Base-by-base conservation (phyloP, 148 eudicot genomes). In the Dysphania ambrosioides region DNA sequence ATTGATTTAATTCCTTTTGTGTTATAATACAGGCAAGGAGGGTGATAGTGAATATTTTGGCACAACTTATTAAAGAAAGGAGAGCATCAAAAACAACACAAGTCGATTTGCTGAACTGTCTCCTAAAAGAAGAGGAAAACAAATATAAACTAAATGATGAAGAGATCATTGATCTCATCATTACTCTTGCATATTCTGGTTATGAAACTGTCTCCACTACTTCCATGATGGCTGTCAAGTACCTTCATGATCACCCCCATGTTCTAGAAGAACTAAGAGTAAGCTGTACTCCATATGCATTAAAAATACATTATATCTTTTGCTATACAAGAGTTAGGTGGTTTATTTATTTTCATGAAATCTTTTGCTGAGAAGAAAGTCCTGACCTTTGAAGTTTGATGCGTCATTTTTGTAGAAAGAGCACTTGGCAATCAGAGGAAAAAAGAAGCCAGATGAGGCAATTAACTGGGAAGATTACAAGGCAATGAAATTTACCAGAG, bases 211-310 rank as follows among this genome's bases (percentile, higher is more conserved):
- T 96, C 66, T 92, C 97, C 34, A 96, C 99, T 34, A 96, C 99
- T 82, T 90, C 99, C 23, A 96, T 96, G 99, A 96, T 96, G 99
- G 97, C 97, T 76, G 93, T 92, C 68, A 96, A 96, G 82, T 96
- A 96, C 79, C 99, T 96, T 35, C 99, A 92, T 85, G 99, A 96
- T 78, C 99, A 96, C 78, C 99, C 99, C 40, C 78, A 79, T 79
- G 97, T 82, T 73, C 99, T 96, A 79, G 78, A 89, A 51, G 89
- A 96, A 71, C 85, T 96, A 30, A 90, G 94, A 83, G 99, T 96
- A 74, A 78, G 97, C 79, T 64, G n/a, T n/a, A n/a, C n/a, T n/a
- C n/a, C n/a, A 36, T 1, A 36, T 2, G 8, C 1, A 36, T 36
- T n/a, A n/a, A n/a, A n/a, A n/a, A n/a, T n/a, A n/a, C n/a, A n/a